Evolutionary conservation across 345 rosid species (phyloP), one percentile per base, ranked within the genome.

Genomic region (Sisymbrium irio): DNA sequence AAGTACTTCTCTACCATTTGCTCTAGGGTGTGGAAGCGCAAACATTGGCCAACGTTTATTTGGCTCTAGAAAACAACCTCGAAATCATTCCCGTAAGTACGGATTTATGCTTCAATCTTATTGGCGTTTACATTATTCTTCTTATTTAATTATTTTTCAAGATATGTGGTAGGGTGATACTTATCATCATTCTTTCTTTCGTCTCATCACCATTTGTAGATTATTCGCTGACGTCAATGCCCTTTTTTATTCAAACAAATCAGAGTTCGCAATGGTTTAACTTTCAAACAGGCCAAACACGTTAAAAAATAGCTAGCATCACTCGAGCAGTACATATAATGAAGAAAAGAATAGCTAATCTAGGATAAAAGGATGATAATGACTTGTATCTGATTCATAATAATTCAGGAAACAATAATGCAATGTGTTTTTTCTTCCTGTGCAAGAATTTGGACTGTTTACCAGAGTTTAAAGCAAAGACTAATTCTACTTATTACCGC

Each of bases 21-120:
- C 10, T 41, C 22, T 49, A 95, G 99, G 99, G 99, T 62, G 99
- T 95, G 80, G 97, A 95, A 86, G 99, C 98, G 37, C 97, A 94
- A 83, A 94, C 98, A 15, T 51, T 94, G 76, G 98, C 98, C 54
- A 94, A 94, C 79, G 92, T 95, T 71, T 95, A 89, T 83, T 74
- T 95, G 86, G 99, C 99, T 60, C 74, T 95, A 84, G 97, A 89
- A 72, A 91, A 84, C 88, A 88, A 95, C 83, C 91, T 95, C 63
- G 99, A 91, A 83, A 95, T 95, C 28, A 88, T 95, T 63, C 97
- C 97, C 62, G 99, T 93, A 82, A 87, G 97, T 83, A 55, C 7
- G 10, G 17, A 22, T 22, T 69, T 59, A 20, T 82, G 57, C 51
- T 65, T 65, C 65, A 15, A 15, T 75, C 42, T 59, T 40, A 32